Conservation (phyloP, 495 filamentous ascomycete species). For the Annulohypoxylon nitens region DNA sequence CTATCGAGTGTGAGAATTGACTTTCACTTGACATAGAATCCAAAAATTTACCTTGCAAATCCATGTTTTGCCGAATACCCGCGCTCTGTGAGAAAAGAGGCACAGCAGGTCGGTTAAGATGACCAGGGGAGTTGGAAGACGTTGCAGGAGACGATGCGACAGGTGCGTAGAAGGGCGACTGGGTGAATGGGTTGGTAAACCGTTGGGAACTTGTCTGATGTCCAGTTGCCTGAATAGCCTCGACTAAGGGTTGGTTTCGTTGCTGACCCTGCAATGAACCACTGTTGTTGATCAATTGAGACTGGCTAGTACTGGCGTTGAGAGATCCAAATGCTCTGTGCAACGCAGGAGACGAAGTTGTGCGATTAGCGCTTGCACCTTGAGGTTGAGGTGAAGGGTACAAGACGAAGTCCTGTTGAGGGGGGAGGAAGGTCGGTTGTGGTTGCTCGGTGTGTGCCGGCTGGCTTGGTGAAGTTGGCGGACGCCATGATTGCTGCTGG, state of each 20-base stretch:
- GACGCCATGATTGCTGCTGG: constrained; percentile 69
- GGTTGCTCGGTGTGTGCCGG: constrained; percentile 68
- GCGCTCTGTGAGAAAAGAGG: constrained; percentile 66
- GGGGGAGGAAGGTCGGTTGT: constrained; percentile 50
- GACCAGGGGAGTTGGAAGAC: constrained; percentile 62
- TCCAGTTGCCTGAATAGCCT: constrained; percentile 71
- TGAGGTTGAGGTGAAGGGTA: constrained; percentile 63
- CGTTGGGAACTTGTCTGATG: constrained; percentile 67
- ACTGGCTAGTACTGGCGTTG: constrained; percentile 48
- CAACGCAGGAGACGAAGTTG: constrained; percentile 56
- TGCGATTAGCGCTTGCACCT: constrained; percentile 64
- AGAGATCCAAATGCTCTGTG: constrained; percentile 57
- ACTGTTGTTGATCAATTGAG: constrained; percentile 52
- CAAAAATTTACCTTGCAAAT: constrained; percentile 57
- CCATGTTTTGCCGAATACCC: constrained; percentile 63
- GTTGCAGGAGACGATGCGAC: constrained; percentile 62
- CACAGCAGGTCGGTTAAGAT: constrained; percentile 63
- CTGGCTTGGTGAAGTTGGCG: constrained; percentile 70
- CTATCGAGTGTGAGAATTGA: constrained; percentile 60
- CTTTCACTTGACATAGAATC: constrained; percentile 31
- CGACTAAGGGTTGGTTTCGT: constrained; percentile 67
- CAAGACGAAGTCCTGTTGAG: constrained; percentile 68
- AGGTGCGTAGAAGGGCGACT: constrained; percentile 67
- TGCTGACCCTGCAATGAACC: constrained; percentile 66
- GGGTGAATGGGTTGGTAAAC: constrained; percentile 68